These are phyloP conservation scores for Theobroma cacao DNA, from an alignment of 345 rosid genomes.

Conservation along the genomic window DNA sequence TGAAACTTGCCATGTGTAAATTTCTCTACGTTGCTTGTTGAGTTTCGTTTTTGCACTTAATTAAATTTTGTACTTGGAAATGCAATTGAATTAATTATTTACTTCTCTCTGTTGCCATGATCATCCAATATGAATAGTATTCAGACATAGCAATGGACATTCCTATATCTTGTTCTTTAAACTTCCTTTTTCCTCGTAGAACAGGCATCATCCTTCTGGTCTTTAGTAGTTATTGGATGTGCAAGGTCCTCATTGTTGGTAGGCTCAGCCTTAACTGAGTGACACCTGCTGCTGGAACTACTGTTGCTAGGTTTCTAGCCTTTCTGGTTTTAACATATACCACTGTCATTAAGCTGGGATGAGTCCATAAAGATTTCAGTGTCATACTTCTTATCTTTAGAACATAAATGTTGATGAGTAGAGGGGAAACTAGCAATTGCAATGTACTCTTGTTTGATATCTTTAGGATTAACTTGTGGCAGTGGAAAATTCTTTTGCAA, in stretches of 20 bases:
- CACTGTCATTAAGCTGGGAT: not conserved
- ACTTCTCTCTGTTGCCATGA: not conserved
- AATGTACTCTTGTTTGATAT: not conserved
- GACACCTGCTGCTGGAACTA: not conserved
- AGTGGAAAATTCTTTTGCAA: not conserved
- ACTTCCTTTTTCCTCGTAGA: not conserved
- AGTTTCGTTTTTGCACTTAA: not conserved
- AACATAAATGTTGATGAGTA: too few relatives aligned
- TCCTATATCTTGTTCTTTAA: not conserved
- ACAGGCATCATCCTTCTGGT: not conserved
- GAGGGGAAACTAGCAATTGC: not conserved
- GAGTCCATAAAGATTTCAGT: not conserved
- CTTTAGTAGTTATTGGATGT: not conserved
- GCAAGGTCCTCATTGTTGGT: not conserved
- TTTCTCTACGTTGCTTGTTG: not conserved
- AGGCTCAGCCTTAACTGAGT: not conserved
- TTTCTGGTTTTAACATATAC: not conserved
- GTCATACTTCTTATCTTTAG: too few relatives aligned
- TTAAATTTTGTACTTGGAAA: not conserved
- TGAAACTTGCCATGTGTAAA: not conserved
- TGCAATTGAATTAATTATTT: not conserved
- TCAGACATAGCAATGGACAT: not conserved
- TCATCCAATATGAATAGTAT: not conserved
- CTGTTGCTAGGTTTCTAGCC: not conserved
- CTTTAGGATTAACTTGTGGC: not conserved